Percentiles rank a stretch among this genome's conserved stretches.
phyloP scores from a whole-genome alignment of 257 asterid species.

The Henckelia pumila region DNA sequence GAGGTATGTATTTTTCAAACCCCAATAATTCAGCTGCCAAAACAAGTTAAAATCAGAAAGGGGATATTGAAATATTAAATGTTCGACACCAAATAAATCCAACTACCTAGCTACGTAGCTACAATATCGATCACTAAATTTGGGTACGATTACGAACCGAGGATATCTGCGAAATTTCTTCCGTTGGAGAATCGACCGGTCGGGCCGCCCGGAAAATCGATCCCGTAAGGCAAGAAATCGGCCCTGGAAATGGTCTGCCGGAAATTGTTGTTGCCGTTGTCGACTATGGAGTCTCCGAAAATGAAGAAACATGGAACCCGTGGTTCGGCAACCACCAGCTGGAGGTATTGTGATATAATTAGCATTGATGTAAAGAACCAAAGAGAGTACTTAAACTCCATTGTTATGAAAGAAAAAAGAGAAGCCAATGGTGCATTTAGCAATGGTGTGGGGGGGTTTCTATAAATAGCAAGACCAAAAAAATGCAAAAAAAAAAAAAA shows the following conservation, averaged over 20 bases:
- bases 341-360: too few relatives aligned
- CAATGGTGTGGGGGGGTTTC: too few relatives aligned
- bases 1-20: conserved; percentile 39
- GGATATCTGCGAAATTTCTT: conserved; percentile 18
- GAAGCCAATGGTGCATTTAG: too few relatives aligned
- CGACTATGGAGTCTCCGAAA: conserved; percentile 35
- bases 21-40: conserved; percentile 51
- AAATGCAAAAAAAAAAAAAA: too few relatives aligned
- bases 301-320: conserved; percentile 39
- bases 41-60: too few relatives aligned
- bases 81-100: background rate
- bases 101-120: too few relatives aligned
- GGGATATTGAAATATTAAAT: too few relatives aligned
- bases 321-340: conserved; percentile 19
- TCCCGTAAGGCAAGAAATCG: conserved; percentile 38
- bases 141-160: conserved; percentile 13
- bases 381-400: too few relatives aligned
- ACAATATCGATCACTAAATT: too few relatives aligned
- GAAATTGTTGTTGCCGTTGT: conserved; percentile 37
- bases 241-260: conserved; percentile 25
- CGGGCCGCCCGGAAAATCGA: conserved; percentile 30
- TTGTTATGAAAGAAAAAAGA: too few relatives aligned
- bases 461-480: too few relatives aligned
- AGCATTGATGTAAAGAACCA: background rate
- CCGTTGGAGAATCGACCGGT: conserved; percentile 41